Evolutionary conservation across 1,139 yeast genomes (phyloP).

Genomic region (Fermentozyma sake): DNA sequence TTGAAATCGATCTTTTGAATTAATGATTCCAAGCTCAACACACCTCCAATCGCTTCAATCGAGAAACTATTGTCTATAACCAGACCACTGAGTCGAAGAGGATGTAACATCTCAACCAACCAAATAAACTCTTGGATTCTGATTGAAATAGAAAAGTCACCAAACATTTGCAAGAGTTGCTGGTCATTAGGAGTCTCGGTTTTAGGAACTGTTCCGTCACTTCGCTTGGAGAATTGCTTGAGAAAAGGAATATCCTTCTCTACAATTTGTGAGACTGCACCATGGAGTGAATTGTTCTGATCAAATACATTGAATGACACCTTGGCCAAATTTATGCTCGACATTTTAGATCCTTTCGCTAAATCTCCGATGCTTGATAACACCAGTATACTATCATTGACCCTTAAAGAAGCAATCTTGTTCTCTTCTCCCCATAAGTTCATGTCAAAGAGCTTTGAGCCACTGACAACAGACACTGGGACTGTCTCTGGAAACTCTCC

Average conservation of each 20-base stretch:
- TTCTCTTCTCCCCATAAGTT: slow-evolving; percentile 6
- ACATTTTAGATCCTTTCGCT: slow-evolving; percentile 11
- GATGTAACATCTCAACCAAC: slow-evolving; percentile 10
- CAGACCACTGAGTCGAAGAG: slow-evolving; percentile 14
- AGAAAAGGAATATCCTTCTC: slow-evolving; percentile 18
- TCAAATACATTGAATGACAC: slow-evolving; percentile 11
- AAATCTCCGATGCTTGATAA: slow-evolving; percentile 15
- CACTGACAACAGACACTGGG: slow-evolving; percentile 8
- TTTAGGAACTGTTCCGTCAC: too few relatives aligned
- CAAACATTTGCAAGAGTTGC: slow-evolving; percentile 7
- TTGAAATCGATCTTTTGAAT: slow-evolving; percentile 19
- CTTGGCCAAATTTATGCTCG: slow-evolving; percentile 10
- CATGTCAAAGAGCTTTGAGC: slow-evolving; percentile 6
- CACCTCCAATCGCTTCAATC: slow-evolving; percentile 11
- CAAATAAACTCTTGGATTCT: slow-evolving; percentile 9
- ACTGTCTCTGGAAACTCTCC: slow-evolving; percentile 5
- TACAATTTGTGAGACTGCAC: slow-evolving; percentile 10
- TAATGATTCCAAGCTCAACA: slow-evolving; percentile 14
- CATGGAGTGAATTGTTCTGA: slow-evolving; percentile 8
- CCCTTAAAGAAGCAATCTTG: slow-evolving; percentile 4
- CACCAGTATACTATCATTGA: slow-evolving; percentile 3
- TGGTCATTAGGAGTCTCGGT: too few relatives aligned
- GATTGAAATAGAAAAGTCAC: slow-evolving; percentile 15
- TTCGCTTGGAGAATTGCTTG: slow-evolving; percentile 4
- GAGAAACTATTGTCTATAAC: slow-evolving; percentile 16